Conservation (phyloP, 352 stramenopile genomes). For the Pythium plurisporium region DNA sequence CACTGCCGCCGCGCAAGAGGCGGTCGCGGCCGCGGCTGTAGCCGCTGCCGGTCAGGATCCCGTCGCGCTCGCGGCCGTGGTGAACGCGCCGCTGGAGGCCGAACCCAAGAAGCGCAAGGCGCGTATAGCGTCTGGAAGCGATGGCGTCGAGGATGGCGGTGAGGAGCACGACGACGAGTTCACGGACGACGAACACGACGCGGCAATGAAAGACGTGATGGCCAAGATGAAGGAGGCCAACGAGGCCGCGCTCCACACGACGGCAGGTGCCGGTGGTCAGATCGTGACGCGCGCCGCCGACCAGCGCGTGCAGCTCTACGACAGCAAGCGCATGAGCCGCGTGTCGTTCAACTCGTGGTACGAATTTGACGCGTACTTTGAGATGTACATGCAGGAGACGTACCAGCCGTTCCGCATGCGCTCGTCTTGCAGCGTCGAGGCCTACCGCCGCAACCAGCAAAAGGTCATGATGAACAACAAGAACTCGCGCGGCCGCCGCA, state of each 20-base stretch:
- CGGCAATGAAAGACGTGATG: conserved; percentile 50
- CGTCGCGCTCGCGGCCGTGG: not conserved
- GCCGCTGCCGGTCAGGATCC: not conserved
- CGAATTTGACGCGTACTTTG: conserved; percentile 84
- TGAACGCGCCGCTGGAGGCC: conserved; percentile 1
- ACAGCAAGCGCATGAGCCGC: conserved; percentile 80
- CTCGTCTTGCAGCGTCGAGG: conserved; percentile 78
- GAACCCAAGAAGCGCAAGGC: conserved; percentile 21
- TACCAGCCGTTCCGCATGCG: conserved; percentile 86
- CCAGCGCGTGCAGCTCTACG: conserved; percentile 56
- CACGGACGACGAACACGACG: conserved; percentile 50
- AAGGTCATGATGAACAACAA: conserved; percentile 89
- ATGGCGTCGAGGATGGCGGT: conserved; percentile 20
- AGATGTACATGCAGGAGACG: conserved; percentile 86
- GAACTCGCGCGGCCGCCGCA: conserved; percentile 69
- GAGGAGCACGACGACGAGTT: conserved; percentile 36
- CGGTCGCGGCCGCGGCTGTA: conserved; percentile 20
- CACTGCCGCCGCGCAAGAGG: conserved; percentile 1
- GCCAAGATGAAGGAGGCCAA: conserved; percentile 49
- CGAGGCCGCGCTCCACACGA: conserved; percentile 21
- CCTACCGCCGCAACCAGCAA: conserved; percentile 80
- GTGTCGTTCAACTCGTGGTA: conserved; percentile 87
- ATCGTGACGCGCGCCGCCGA: conserved; percentile 11
- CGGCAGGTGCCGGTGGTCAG: conserved; percentile 24
- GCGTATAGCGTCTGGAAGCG: not conserved